These are phyloP conservation scores for Eutrema heterophyllum DNA, from an alignment of 345 rosid genomes.

Conservation along the genomic window DNA sequence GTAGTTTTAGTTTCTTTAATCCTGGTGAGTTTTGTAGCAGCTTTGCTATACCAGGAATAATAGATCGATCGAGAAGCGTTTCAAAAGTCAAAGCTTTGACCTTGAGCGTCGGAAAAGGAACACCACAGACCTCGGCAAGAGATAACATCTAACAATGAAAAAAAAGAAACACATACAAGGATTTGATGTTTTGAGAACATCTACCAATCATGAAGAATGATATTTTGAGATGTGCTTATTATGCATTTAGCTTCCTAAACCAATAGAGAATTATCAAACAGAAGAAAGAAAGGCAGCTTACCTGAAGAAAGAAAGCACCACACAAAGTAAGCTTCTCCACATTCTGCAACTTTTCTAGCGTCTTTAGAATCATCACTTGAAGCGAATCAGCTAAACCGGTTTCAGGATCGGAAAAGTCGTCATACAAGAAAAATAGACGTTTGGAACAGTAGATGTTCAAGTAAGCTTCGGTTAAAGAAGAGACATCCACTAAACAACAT, in stretches of 20 bases:
- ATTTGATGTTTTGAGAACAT: too few relatives aligned
- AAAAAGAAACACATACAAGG: too few relatives aligned
- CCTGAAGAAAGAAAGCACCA: not conserved
- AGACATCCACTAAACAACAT: not conserved
- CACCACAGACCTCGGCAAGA: too few relatives aligned
- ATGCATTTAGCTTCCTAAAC: too few relatives aligned
- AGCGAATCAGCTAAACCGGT: not conserved
- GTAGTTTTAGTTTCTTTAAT: not conserved
- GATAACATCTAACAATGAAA: too few relatives aligned
- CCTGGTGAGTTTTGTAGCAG: slow-evolving; percentile 18
- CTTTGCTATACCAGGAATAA: slow-evolving; percentile 4
- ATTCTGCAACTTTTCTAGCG: not conserved
- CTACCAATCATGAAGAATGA: too few relatives aligned
- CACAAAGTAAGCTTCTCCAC: not conserved
- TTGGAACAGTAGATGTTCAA: not conserved
- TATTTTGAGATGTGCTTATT: too few relatives aligned
- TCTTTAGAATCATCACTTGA: not conserved
- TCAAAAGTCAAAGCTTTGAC: not conserved
- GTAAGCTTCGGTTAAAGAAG: not conserved
- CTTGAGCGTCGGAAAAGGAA: too few relatives aligned
- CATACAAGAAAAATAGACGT: not conserved
- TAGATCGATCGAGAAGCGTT: not conserved
- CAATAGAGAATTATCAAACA: too few relatives aligned
- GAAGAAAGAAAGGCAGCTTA: too few relatives aligned
- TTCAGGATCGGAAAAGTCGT: not conserved